Evolutionary conservation across 2,329 filamentous ascomycete genomes (phyloP), one percentile per base, ranked within the genome.

Genomic region (Sphaceloma murrayae): DNA sequence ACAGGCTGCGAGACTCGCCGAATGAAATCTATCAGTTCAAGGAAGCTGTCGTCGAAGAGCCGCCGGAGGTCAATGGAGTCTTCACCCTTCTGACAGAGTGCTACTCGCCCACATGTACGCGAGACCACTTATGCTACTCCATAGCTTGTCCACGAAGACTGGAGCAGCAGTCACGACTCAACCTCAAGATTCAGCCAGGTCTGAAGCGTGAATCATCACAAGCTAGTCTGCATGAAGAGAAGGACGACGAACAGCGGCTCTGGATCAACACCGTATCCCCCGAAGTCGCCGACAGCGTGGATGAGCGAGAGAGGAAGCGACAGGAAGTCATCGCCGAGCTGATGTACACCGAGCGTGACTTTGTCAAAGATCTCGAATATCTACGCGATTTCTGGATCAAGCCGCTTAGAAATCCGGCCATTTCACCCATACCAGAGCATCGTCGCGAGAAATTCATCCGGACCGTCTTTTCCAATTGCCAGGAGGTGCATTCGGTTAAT

Each of bases 251-350:
- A 62, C 91, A 96, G 67, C 96, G 96, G 64, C 74, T 98, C 27
- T 98, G 91, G 91, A 98, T 98, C 64, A 96, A 96, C 62, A 94
- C 88, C 10, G 91, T 98, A 26, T 85, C 88, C 1, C 91, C 94
- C 62, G 91, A 96, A 61, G 72, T 98, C 46, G 87, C 88, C 1
- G 88, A 96, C 54, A 85, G 81, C 58, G 81, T 95, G 21, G 80
- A 79, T 39, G 91, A 98, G 53, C 78, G 77, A 53, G 91, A 98
- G 63, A 93, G 94, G 78, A 96, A 96, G 69, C 78, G 91, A 33
- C 91, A 98, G 61, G 91, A 98, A 60, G 85, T 98, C 54, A 95
- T 98, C 48, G 95, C 89, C 4, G 91, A 98, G 62, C 80, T 96
- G 50, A 95, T 93, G 78, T 98, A 98, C 66, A 98, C 91, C 0